phyloP scores from a whole-genome alignment of 2,329 filamentous ascomycete genomes.

The Epichloe uncinata region DNA sequence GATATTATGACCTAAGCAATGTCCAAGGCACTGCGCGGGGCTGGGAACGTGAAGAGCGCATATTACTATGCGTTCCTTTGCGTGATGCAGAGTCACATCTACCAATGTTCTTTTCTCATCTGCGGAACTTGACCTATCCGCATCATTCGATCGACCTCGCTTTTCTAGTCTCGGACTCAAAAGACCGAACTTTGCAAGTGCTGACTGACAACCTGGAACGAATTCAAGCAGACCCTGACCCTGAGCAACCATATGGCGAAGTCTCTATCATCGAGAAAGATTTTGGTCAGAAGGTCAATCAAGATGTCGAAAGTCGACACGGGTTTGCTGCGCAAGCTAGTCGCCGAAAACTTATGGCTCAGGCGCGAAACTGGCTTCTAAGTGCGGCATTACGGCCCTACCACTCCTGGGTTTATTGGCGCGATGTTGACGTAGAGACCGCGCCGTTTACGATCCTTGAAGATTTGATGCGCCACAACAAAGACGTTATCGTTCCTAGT shows the following conservation, averaged over 20 bases:
- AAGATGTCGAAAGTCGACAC: slow-evolving; percentile 94
- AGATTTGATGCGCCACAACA: slow-evolving; percentile 97
- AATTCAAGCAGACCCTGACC: slow-evolving; percentile 68
- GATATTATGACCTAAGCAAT: slow-evolving; percentile 90
- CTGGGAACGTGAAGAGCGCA: slow-evolving; percentile 93
- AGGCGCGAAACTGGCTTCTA: slow-evolving; percentile 92
- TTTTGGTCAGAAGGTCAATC: slow-evolving; percentile 94
- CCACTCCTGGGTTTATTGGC: slow-evolving; percentile 99
- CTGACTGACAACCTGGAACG: slow-evolving; percentile 63
- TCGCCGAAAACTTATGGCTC: slow-evolving; percentile 91
- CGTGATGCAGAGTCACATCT: slow-evolving; percentile 87
- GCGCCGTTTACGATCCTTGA: slow-evolving; percentile 94
- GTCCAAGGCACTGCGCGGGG: slow-evolving; percentile 84
- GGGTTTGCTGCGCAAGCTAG: slow-evolving; percentile 93
- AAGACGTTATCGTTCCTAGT: slow-evolving; percentile 98
- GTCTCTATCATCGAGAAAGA: slow-evolving; percentile 98
- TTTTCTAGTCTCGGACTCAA: slow-evolving; percentile 94
- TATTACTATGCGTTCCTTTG: slow-evolving; percentile 85
- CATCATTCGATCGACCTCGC: slow-evolving; percentile 93
- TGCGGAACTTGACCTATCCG: slow-evolving; percentile 92
- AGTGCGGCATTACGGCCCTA: slow-evolving; percentile 87
- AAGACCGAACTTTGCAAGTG: slow-evolving; percentile 72
- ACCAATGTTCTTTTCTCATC: slow-evolving; percentile 96
- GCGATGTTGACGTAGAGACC: slow-evolving; percentile 96
- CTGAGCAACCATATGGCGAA: slow-evolving; percentile 77